Base-by-base conservation (phyloP, 2,329 filamentous ascomycete genomes). In the Neocucurbitaria cava region DNA sequence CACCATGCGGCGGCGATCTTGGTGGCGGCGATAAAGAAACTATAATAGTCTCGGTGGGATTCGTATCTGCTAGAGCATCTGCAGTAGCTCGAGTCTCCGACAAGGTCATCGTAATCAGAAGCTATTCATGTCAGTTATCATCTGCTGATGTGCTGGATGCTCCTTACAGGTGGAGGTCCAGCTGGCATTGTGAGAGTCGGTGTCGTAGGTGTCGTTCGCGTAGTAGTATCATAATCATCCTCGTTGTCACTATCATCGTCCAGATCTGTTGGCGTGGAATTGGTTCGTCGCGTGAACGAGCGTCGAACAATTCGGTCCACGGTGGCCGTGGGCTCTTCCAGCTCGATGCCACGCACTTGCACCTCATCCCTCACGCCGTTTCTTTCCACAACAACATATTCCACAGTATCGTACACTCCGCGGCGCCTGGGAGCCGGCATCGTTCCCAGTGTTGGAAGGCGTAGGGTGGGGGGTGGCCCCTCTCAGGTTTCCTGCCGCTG, bases 401-500 rank as follows among this genome's bases (percentile, higher is more conserved):
- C 64, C 48, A 70, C 64, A 46, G 54, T 49, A 31, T 67, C 61
- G 15, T 62, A 58, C 47, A 52, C 56, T 40, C 48, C 57, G 18
- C 60, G 65, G 48, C 52, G 52, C 63, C 65, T 64, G 54, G 68
- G 46, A 28, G 65, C 56, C 38, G 66, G 67, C 73, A 76, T 76
- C 52, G 66, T 65, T 50, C 64, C 60, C 61, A 59, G 44, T 54
- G 48, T 43, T 55, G 35, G 46, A 54, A 59, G 48, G 64, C 52
- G 49, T 66, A 51, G 62, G 57, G 61, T 64, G 54, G 61, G 63
- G 49, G 57, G 54, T 46, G 54, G 44, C 60, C 65, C 65, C 68
- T 66, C 59, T 74, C 71, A 74, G 62, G 67, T 67, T 70, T 74
- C 66, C 68, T 65, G 65, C 68, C 65, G 63, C 57, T 69, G 54